Conservation (phyloP, 1,139 yeast genomes). For the Zhuliangozyma blackwelliae region DNA sequence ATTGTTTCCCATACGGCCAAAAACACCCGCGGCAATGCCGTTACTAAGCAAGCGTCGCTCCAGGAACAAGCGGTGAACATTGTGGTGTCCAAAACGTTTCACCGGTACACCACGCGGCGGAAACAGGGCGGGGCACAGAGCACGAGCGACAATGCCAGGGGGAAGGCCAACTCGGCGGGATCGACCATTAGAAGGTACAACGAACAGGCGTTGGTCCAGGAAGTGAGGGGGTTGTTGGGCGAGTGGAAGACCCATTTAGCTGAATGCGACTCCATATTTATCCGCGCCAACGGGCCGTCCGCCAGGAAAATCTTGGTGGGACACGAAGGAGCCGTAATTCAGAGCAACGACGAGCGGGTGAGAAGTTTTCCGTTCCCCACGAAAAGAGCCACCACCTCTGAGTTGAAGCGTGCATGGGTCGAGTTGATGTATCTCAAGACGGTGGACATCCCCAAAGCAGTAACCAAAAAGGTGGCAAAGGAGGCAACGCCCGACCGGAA, state of each 20-base stretch:
- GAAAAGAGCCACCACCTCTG: conserved; percentile 78
- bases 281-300: conserved; percentile 76
- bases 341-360: conserved; percentile 52
- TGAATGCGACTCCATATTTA: conserved; percentile 65
- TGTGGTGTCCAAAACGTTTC: conserved; percentile 79
- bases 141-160: conserved; percentile 86
- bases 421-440: conserved; percentile 60
- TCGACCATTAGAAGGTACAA: conserved; percentile 84
- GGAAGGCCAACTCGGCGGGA: conserved; percentile 97
- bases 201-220: conserved; percentile 77
- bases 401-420: conserved; percentile 81
- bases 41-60: conserved; percentile 36
- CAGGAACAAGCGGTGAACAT: conserved; percentile 62
- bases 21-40: conserved; percentile 50
- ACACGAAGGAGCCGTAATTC: conserved; percentile 52
- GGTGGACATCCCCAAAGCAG: conserved; percentile 52
- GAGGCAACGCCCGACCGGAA: conserved; percentile 17
- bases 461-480: conserved; percentile 18
- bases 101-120: conserved; percentile 91
- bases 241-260: conserved; percentile 61
- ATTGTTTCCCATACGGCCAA: conserved; percentile 70
- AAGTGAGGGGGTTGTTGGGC: conserved; percentile 62
- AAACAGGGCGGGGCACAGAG: conserved; percentile 98
- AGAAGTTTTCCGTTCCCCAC: conserved; percentile 84
- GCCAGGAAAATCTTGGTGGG: conserved; percentile 66